phyloP scores from a whole-genome alignment of 257 asterid genomes.

The Datura wrightii region DNA sequence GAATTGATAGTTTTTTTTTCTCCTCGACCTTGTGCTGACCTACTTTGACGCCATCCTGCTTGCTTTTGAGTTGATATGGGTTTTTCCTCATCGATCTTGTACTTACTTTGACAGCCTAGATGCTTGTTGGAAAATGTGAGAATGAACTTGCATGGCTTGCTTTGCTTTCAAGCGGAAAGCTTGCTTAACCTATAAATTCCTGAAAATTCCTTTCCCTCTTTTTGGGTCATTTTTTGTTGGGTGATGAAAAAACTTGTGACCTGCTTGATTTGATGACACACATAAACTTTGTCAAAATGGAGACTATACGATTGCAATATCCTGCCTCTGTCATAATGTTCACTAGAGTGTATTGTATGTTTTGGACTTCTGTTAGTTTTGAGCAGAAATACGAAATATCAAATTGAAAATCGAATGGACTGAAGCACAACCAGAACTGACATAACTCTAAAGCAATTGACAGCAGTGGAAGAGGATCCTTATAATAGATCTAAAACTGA shows the following conservation, averaged over 20 bases:
- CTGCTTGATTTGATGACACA: not conserved
- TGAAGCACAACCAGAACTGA: not conserved
- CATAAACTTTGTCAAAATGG: not conserved
- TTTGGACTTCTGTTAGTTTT: not conserved
- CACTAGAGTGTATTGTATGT: not conserved
- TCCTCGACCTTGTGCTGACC: not conserved
- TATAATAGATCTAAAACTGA: not conserved
- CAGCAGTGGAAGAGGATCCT: conserved; percentile 2
- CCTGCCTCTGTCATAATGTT: not conserved
- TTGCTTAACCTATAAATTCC: not conserved
- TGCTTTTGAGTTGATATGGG: not conserved
- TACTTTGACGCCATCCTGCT: not conserved
- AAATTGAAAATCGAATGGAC: conserved; percentile 7
- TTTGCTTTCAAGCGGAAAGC: not conserved
- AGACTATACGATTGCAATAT: not conserved
- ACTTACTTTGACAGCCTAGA: not conserved
- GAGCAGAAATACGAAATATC: not conserved
- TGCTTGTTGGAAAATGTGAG: not conserved
- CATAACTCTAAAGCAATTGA: not conserved
- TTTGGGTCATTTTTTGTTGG: not conserved
- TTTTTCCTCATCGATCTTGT: not conserved
- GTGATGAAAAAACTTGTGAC: not conserved
- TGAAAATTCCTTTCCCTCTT: not conserved
- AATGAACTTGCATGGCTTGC: conserved; percentile 11
- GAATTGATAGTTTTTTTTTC: not conserved